A percentile compares a stretch with the other conserved stretches of the same genome.
These are phyloP conservation scores for Fraxinus excelsior DNA, from an alignment of 257 asterid genomes.

Conservation along the genomic window DNA sequence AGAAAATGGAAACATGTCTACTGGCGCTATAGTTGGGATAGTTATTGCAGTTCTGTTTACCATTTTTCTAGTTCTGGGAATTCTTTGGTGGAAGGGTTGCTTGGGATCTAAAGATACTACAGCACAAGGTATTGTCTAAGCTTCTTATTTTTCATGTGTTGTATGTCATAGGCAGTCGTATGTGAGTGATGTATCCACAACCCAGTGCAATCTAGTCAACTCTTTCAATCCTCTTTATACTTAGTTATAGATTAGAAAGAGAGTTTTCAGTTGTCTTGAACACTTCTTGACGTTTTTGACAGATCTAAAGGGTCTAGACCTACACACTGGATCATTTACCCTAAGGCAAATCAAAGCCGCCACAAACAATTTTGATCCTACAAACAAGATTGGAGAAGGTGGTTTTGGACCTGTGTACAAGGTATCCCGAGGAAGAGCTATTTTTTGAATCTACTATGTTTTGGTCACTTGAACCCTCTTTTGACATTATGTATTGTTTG, in stretches of 20 bases:
- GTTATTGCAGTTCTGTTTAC: conserved; percentile 42
- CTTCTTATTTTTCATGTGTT: not conserved
- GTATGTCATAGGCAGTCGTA: not conserved
- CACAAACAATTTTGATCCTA: conserved; percentile 59
- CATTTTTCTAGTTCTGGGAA: conserved; percentile 32
- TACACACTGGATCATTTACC: conserved; percentile 48
- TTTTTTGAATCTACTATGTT: not conserved
- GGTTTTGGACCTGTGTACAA: conserved; percentile 68
- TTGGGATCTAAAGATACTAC: conserved; percentile 28
- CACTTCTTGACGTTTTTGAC: not conserved
- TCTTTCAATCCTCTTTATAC: not conserved
- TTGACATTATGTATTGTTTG: conserved; percentile 4
- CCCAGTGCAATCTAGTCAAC: not conserved
- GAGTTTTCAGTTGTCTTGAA: not conserved
- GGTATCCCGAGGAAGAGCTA: conserved; percentile 28
- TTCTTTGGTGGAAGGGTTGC: conserved; percentile 72
- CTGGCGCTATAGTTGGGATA: conserved; percentile 54
- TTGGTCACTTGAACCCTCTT: too few species aligned
- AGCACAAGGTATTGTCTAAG: conserved; percentile 42
- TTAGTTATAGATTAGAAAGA: not conserved
- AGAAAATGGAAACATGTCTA: conserved; percentile 39
- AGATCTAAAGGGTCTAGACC: conserved; percentile 55
- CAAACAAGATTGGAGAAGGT: conserved; percentile 68
- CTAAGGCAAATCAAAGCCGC: conserved; percentile 53
- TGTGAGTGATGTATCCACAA: not conserved